These are phyloP conservation scores for Mycena pura DNA, from an alignment of 768 basidiomycete genomes.

Conservation along the genomic window DNA sequence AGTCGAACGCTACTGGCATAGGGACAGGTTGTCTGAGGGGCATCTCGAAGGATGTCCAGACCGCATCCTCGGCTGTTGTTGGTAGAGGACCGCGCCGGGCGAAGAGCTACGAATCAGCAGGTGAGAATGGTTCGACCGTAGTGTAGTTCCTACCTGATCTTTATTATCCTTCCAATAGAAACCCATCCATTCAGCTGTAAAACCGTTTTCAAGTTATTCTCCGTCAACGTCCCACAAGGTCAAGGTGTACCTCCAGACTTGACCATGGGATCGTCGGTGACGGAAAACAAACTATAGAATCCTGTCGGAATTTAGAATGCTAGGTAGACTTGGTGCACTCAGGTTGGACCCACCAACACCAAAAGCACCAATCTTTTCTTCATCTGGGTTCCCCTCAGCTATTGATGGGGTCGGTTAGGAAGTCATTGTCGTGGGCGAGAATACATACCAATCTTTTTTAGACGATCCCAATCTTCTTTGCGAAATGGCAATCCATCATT, in stretches of 20 bases:
- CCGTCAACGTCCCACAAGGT: conserved; percentile 19
- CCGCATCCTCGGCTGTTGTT: conserved; percentile 37
- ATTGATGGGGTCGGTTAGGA: conserved; percentile 3
- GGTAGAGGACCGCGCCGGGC: conserved; percentile 75
- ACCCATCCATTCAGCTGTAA: conserved; percentile 85
- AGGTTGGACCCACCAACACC: conserved; percentile 45
- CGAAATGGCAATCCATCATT: conserved; percentile 89
- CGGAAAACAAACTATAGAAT: conserved; percentile 83
- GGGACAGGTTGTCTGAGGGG: conserved; percentile 79
- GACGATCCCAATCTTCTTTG: conserved; percentile 85
- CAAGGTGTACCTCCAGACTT: conserved; percentile 72
- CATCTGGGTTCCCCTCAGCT: conserved; percentile 95
- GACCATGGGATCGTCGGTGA: conserved; percentile 85
- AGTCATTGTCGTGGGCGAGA: no score
- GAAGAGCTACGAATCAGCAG: conserved; percentile 59
- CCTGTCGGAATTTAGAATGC: conserved; percentile 40
- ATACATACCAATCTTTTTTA: conserved; percentile 84
- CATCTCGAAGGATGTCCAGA: conserved; percentile 94
- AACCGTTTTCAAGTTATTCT: conserved; percentile 21
- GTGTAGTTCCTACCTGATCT: conserved; percentile 66
- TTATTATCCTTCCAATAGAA: conserved; percentile 97
- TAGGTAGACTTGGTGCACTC: background rate
- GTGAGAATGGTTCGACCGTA: background rate
- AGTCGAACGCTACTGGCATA: conserved; percentile 84
- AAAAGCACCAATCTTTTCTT: conserved; percentile 95